These are phyloP conservation scores for Lentinula lateritia DNA, from an alignment of 768 basidiomycete genomes.

Conservation along the genomic window DNA sequence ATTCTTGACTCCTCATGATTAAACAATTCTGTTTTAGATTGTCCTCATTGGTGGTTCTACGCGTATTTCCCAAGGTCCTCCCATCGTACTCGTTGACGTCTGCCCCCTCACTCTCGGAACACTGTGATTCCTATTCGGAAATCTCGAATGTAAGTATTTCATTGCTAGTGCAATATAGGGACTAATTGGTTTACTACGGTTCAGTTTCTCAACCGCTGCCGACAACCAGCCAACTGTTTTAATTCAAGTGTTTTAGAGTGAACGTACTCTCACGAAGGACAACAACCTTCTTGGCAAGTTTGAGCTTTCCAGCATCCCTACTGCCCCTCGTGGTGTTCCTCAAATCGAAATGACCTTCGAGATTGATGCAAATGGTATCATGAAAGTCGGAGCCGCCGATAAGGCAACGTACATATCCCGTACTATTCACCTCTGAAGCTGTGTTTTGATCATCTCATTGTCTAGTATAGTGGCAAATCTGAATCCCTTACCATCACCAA, in stretches of 20 bases:
- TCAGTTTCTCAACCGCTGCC: slow-evolving; percentile 73
- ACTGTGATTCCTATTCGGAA: slow-evolving; percentile 98
- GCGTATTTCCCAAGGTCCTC: slow-evolving; percentile 99
- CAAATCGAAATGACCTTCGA: slow-evolving; percentile 97
- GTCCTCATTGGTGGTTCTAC: slow-evolving; percentile 97
- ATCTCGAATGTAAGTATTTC: slow-evolving; percentile 70
- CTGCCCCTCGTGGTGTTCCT: slow-evolving; percentile 93
- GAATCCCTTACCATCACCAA: slow-evolving; percentile 93
- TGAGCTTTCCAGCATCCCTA: slow-evolving; percentile 88
- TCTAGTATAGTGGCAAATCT: slow-evolving; percentile 62
- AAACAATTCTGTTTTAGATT: slow-evolving; percentile 32
- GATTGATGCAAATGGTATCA: slow-evolving; percentile 92
- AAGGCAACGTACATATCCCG: slow-evolving; percentile 75
- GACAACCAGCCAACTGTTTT: slow-evolving; percentile 94
- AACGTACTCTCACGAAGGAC: slow-evolving; percentile 96
- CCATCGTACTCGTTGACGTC: slow-evolving; percentile 96
- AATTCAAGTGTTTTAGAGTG: slow-evolving; percentile 97
- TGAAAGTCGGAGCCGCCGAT: slow-evolving; percentile 89
- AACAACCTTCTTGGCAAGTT: slow-evolving; percentile 98
- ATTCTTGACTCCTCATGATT: too few relatives aligned
- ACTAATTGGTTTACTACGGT: slow-evolving; percentile 1
- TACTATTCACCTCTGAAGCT: neutral
- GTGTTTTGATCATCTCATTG: neutral
- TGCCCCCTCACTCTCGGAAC: slow-evolving; percentile 97
- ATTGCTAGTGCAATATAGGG: neutral